Evolutionary conservation across 2,329 filamentous ascomycete genomes (phyloP), one percentile per base, ranked within the genome.

Genomic region (Alternaria sp.): DNA sequence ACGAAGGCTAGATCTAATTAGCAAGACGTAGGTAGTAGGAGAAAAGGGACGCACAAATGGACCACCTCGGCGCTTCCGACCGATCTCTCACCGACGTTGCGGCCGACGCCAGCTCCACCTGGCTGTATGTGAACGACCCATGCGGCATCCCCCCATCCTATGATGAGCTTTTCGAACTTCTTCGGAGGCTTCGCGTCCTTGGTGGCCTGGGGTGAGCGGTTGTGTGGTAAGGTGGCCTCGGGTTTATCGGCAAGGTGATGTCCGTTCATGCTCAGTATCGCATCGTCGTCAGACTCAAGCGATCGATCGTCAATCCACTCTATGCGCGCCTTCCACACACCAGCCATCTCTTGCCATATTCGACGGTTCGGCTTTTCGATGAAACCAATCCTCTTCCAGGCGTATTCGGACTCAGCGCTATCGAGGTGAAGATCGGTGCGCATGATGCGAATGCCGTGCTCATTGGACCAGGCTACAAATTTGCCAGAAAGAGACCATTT

Each of bases 391-490:
- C 95, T 88, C 79, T 96, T 97, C 96, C 96, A 99, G 3, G 94
- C 93, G 68, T 91, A 90, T 15, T 97, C 94, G 2, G 87, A 83
- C 74, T 97, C 91, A 12, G 86, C 86, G 66, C 85, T 89, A 6
- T 96, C 93, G 6, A 97, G 85, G 70, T 94, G 89, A 20, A 96
- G 77, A 76, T 96, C 93, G 5, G 93, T 93, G 41, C 96, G 89
- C 94, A 98, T 98, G 64, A 99, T 96, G 79, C 97, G 97, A 77
- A 98, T 96, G 5, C 96, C 96, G 74, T 96, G 91, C 80, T 99
- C 96, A 74, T 98, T 99, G 44, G 97, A 87, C 96, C 96, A 99
- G 0, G 90, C 92, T 1, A 97, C 92, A 75, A 94, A 98, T 81
- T 92, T 96, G 1, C 96, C 95, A 0, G 93, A 95, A 44, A 95